Percentiles rank a stretch among this genome's conserved stretches.
These are phyloP conservation scores for Posidonia australis DNA, from an alignment of 106 monocot species.

Conservation along the genomic window DNA sequence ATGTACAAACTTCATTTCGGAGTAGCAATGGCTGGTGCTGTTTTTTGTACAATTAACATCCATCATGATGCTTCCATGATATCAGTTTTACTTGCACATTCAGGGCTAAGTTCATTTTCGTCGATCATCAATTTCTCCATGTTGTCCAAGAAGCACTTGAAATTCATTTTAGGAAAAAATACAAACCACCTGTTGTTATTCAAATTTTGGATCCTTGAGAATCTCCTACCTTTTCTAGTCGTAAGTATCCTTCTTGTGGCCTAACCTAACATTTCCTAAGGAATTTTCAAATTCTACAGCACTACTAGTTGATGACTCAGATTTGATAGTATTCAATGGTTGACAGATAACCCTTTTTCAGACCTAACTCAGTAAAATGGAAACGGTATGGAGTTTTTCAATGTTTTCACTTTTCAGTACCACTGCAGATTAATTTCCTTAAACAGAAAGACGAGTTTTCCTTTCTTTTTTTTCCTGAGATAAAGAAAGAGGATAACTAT, in stretches of 20 bases:
- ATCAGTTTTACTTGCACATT: constrained; percentile 47
- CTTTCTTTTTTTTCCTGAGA: too few relatives aligned
- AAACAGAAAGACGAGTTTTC: too few relatives aligned
- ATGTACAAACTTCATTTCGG: constrained; percentile 74
- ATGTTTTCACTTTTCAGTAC: too few relatives aligned
- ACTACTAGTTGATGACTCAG: too few relatives aligned
- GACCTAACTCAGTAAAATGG: too few relatives aligned
- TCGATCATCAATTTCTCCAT: constrained; percentile 32
- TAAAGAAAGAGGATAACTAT: too few relatives aligned
- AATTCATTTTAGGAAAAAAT: constrained; percentile 22
- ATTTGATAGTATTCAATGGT: too few relatives aligned
- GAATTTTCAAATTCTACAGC: too few relatives aligned
- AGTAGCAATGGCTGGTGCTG: constrained; percentile 66
- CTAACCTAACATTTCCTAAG: too few relatives aligned
- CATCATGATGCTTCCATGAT: constrained; percentile 57
- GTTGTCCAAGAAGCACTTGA: constrained; percentile 30
- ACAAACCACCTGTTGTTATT: constrained; percentile 26
- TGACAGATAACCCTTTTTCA: too few relatives aligned
- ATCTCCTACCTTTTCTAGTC: background rate
- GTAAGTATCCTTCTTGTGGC: background rate
- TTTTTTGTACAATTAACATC: constrained; percentile 60
- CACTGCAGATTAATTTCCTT: too few relatives aligned
- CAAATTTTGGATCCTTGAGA: constrained; percentile 26
- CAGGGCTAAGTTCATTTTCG: constrained; percentile 55
- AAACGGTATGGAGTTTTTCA: too few relatives aligned